Percentiles rank a stretch among this genome's conserved stretches.
These are phyloP conservation scores for Neurospora pannonica DNA, from an alignment of 495 filamentous ascomycete genomes.

Conservation along the genomic window DNA sequence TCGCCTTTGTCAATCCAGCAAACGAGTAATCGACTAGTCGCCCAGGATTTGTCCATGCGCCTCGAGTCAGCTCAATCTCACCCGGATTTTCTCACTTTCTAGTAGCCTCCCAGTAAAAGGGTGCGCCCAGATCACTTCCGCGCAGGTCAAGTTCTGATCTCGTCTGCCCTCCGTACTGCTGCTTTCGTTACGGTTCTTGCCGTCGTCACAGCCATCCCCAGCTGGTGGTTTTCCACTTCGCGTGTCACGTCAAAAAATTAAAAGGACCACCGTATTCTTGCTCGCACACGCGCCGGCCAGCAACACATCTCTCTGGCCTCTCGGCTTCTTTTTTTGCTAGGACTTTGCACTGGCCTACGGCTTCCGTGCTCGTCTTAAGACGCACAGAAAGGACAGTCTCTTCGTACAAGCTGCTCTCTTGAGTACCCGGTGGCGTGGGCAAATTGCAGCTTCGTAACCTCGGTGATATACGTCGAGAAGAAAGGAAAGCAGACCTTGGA, in stretches of 20 bases:
- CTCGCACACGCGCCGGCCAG: background rate
- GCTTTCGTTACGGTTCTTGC: background rate
- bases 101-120: background rate
- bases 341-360: background rate
- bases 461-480: conserved; percentile 6
- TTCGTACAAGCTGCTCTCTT: conserved; percentile 8
- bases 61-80: background rate
- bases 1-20: background rate
- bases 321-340: background rate
- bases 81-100: background rate
- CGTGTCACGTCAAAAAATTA: background rate
- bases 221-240: background rate
- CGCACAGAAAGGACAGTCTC: background rate
- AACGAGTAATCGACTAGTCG: background rate
- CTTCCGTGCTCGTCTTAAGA: background rate
- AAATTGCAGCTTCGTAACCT: conserved; percentile 16
- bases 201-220: background rate
- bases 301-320: background rate
- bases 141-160: background rate
- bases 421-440: conserved; percentile 1
- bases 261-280: background rate
- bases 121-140: background rate
- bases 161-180: background rate
- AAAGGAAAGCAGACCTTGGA: conserved; percentile 1
- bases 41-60: background rate